Evolutionary conservation across 2,329 filamentous ascomycete genomes (phyloP), one percentile per base, ranked within the genome.

Genomic region (Cryphonectria japonica): DNA sequence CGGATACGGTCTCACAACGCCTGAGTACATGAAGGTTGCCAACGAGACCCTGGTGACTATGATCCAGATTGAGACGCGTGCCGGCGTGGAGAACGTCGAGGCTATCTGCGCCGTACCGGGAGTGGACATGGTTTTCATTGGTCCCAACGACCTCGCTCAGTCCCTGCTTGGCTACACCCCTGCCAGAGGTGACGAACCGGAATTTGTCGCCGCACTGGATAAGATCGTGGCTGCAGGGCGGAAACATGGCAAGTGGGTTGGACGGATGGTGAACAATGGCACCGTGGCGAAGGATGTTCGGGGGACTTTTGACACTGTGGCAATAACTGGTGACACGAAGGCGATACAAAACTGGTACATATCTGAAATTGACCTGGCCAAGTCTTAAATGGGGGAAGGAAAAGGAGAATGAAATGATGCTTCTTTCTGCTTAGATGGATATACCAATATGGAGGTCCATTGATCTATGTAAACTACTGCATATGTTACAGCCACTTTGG

Each of bases 311-410:
- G 83, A 86, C 71, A 84, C 80, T 0, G 82, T 84, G 5, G 82
- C 83, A 6, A 81, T 86, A 22, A 84, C 80, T 2, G 80, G 80
- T 29, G 84, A 86, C 69, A 82, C 79, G 0, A 83, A 82, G 76
- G 83, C 84, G 0, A 83, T 86, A 67, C 84, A 85, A 71, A 85
- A 85, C 70, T 85, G 83, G 84, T 86, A 85, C 73, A 82, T 77
- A 0, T 69, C 78, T 1, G 82, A 84, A 75, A 78, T 83, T 67
- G 76, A 81, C 2, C 73, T 82, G 74, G 82, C 82, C 19, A 76
- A 80, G 26, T 82, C 78, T 73, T 80, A 67, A 67, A 60, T 62
- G 3, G 41, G 41, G 2, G 13, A 43, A 29, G 39, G 19, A 46
- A 14, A 46, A 14, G 41, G 54, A 41, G 43, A 64, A n/a, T 7